Conservation (phyloP, 2,329 filamentous ascomycete species). For the Lachnum nothofagi region DNA sequence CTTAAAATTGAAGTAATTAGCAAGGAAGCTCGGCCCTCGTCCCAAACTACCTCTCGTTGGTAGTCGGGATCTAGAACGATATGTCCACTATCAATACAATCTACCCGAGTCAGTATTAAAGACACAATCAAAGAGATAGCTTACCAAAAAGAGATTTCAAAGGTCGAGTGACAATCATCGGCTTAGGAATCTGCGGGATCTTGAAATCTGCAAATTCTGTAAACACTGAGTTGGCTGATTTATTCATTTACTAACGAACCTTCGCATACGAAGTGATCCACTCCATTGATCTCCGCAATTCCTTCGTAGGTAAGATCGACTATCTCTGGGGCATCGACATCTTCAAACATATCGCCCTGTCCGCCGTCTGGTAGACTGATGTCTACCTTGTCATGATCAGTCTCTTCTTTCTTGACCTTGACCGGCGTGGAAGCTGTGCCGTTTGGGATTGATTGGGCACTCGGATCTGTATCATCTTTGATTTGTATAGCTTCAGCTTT, state of each 20-base stretch:
- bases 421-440: background rate
- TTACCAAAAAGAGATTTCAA: conserved; percentile 24
- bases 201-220: conserved; percentile 24
- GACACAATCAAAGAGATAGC: conserved; percentile 6
- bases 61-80: conserved; percentile 43
- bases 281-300: conserved; percentile 23
- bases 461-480: conserved; percentile 1
- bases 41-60: conserved; percentile 44
- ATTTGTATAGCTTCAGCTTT: conserved; percentile 1
- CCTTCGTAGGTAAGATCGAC: conserved; percentile 23
- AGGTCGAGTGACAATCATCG: conserved; percentile 23
- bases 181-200: conserved; percentile 27
- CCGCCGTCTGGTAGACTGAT: conserved; percentile 9
- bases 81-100: conserved; percentile 29
- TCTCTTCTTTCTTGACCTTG: conserved; percentile 17
- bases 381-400: conserved; percentile 18
- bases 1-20: conserved; percentile 31
- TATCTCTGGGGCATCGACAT: conserved; percentile 25
- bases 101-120: conserved; percentile 12
- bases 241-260: conserved; percentile 11
- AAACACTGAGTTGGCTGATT: background rate
- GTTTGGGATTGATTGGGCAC: background rate
- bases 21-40: conserved; percentile 30
- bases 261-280: conserved; percentile 26
- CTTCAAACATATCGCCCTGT: conserved; percentile 25